These are phyloP conservation scores for Metarhizium brunneum DNA, from an alignment of 2,329 filamentous ascomycete species.

Conservation along the genomic window DNA sequence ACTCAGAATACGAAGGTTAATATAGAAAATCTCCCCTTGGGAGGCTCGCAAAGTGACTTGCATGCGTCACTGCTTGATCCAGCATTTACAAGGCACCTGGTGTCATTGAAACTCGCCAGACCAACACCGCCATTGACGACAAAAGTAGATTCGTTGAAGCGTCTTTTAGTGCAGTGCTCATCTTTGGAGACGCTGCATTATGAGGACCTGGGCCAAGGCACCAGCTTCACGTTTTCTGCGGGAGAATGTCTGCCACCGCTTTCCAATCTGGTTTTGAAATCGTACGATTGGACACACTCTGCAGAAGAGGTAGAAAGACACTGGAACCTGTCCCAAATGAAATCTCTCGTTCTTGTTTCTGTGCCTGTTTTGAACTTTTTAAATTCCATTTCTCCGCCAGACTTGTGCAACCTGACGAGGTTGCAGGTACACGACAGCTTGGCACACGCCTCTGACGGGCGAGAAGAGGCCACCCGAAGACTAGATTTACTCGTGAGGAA, in stretches of 20 bases:
- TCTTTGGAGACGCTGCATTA: conserved; percentile 31
- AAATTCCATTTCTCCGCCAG: conserved; percentile 25
- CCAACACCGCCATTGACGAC: conserved; percentile 31
- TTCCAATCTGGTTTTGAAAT: conserved; percentile 29
- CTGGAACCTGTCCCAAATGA: conserved; percentile 37
- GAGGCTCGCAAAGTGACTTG: conserved; percentile 24
- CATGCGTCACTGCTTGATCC: conserved; percentile 26
- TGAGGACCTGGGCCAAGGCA: conserved; percentile 34
- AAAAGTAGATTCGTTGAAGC: conserved; percentile 31
- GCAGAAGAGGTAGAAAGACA: conserved; percentile 26
- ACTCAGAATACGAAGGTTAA: conserved; percentile 23
- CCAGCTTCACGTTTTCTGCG: conserved; percentile 29
- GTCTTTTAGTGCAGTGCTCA: conserved; percentile 27
- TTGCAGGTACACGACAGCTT: conserved; percentile 37
- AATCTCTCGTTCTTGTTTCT: conserved; percentile 30
- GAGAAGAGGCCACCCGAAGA: conserved; percentile 28
- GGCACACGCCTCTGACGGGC: conserved; percentile 27
- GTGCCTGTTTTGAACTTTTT: conserved; percentile 37
- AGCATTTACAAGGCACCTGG: conserved; percentile 28
- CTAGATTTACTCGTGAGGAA: conserved; percentile 29
- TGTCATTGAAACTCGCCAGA: conserved; percentile 30
- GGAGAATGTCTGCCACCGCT: conserved; percentile 35
- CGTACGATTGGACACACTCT: conserved; percentile 40
- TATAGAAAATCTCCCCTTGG: conserved; percentile 32
- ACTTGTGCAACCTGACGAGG: conserved; percentile 26